Evolutionary conservation across 306 rosid species (phyloP), one percentile per base, ranked within the genome.

Genomic region (Trifolium subterraneum): DNA sequence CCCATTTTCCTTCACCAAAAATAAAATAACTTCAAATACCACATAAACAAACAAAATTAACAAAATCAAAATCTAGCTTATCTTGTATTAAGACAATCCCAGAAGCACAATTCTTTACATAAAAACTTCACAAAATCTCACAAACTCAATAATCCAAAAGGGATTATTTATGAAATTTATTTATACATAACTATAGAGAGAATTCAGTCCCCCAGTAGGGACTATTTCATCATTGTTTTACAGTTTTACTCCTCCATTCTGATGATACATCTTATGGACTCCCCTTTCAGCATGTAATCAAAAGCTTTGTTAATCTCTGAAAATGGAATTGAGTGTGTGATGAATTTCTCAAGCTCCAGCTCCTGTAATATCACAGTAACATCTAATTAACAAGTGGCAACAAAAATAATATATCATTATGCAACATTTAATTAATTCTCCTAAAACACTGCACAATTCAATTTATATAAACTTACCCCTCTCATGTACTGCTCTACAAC

Each of bases 401-500:
- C 18, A 69, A 4, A 22, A 4, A 42, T 64, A 68, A 45, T 11
- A 4, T 15, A 15, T 41, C 13, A 41, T 64, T 13, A 48, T 16
- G 5, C 45, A 31, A n/a, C 9, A 41, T 12, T 12, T 13, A 4
- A 15, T 3, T 18, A 18, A 8, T 18, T 22, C 4, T 19, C 20
- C 42, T 27, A 4, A 36, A 41, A 48, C n/a, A 38, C 29, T 0
- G 51, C 31, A 19, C 2, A 2, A 19, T 65, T n/a, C 29, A 35
- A 16, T 27, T 5, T 10, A 19, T 11, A 64, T 9, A 73, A 55
- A 23, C 81, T 31, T 72, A 85, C 88, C 84, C 83, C 85, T 18
- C 51, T 86, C 92, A 93, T 80, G 89, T 90, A 91, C 87, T 58
- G 73, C 27, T 93, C 97, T 35, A 93, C 98, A 22, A 89, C 90